Evolutionary conservation across 495 filamentous ascomycete genomes (phyloP).

Genomic region (Penicillium parvum): DNA sequence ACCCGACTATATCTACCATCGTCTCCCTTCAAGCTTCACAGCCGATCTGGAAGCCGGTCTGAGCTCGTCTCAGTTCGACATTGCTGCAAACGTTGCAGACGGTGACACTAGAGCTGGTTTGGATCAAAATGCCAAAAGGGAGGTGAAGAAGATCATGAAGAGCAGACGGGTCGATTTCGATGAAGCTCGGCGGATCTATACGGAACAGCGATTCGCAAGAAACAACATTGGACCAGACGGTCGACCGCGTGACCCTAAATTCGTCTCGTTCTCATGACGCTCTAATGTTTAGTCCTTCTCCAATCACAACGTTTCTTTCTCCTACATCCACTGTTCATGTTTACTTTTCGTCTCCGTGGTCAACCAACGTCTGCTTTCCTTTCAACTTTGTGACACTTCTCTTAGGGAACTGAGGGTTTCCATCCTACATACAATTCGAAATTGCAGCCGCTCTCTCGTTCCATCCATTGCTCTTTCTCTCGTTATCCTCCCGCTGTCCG

Average conservation of each 20-base stretch:
- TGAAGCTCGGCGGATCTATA: constrained; percentile 81
- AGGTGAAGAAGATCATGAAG: constrained; percentile 87
- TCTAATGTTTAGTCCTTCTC: background rate
- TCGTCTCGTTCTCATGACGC: constrained; percentile 82
- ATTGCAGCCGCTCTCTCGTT: too few relatives aligned
- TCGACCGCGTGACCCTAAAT: constrained; percentile 85
- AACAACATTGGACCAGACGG: constrained; percentile 89
- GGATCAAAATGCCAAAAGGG: constrained; percentile 70
- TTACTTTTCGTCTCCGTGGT: background rate
- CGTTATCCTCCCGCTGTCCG: too few relatives aligned
- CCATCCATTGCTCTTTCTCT: too few relatives aligned
- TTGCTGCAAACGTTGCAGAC: constrained; percentile 68
- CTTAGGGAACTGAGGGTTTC: too few relatives aligned
- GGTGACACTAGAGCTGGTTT: constrained; percentile 76
- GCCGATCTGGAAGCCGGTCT: constrained; percentile 83
- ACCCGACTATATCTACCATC: constrained; percentile 64
- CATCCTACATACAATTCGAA: too few relatives aligned
- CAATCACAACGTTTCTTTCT: background rate
- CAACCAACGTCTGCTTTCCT: background rate
- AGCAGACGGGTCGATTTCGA: constrained; percentile 72
- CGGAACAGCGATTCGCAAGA: constrained; percentile 75
- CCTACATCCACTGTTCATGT: background rate
- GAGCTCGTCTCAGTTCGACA: constrained; percentile 74
- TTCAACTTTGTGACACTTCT: background rate
- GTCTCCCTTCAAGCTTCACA: constrained; percentile 67